These are phyloP conservation scores for Penicillium occitanis DNA, from an alignment of 2,329 filamentous ascomycete genomes.

Conservation along the genomic window DNA sequence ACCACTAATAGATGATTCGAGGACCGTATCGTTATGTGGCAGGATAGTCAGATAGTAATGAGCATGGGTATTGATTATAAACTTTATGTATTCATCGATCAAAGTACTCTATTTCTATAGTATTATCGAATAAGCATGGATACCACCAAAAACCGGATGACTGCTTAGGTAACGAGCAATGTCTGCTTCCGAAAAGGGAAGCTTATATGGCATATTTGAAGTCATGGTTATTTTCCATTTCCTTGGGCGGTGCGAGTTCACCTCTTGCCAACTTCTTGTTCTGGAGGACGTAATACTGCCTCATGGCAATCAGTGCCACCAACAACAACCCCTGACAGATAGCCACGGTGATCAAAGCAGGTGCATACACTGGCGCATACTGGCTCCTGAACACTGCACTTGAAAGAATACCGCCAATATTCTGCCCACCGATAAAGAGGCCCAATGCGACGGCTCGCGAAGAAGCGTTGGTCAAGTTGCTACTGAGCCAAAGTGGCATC, in stretches of 20 bases:
- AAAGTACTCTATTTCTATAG: too few species aligned
- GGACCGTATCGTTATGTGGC: too few species aligned
- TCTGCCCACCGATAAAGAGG: slow-evolving; percentile 14
- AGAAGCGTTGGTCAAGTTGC: slow-evolving; percentile 13
- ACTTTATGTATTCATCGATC: too few species aligned
- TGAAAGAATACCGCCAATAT: slow-evolving; percentile 19
- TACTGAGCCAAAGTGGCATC: slow-evolving; percentile 17
- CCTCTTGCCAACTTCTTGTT: slow-evolving; percentile 14
- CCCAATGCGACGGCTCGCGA: slow-evolving; percentile 18
- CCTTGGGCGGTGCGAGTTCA: slow-evolving; percentile 10
- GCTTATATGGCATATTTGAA: slow-evolving; percentile 17
- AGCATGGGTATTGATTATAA: too few species aligned
- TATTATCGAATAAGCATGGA: too few species aligned
- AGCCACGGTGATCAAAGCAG: slow-evolving; percentile 18
- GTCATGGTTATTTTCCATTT: slow-evolving; percentile 13
- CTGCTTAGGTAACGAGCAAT: too few species aligned
- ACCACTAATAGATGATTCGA: too few species aligned
- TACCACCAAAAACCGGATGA: too few species aligned
- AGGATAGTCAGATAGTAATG: too few species aligned
- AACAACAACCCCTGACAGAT: slow-evolving; percentile 16
- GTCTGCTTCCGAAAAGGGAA: background rate
- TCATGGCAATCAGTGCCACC: slow-evolving; percentile 4
- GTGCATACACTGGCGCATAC: slow-evolving; percentile 16
- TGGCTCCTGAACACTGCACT: slow-evolving; percentile 16
- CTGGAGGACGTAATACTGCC: slow-evolving; percentile 11